phyloP scores from a whole-genome alignment of 2,329 filamentous ascomycete species.

The Phoma sp. region DNA sequence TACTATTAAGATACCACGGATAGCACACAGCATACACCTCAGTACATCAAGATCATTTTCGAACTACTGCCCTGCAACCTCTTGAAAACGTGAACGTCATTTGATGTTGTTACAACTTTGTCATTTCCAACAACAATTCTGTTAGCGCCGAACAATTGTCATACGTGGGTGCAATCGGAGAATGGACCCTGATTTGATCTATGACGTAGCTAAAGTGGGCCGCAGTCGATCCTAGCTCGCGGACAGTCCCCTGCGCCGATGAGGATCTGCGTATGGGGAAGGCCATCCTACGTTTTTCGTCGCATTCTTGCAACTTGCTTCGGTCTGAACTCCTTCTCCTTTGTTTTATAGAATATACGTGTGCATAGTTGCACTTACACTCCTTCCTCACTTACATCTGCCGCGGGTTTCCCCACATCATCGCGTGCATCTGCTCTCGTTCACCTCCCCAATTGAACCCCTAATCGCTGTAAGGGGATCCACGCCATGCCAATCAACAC shows the following conservation, averaged over 20 bases:
- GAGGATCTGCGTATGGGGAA: conserved; percentile 13
- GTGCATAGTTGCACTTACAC: not conserved
- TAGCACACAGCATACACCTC: not conserved
- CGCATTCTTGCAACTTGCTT: not conserved
- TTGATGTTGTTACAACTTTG: no score
- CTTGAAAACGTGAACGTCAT: no score
- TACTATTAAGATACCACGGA: not conserved
- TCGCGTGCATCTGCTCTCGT: conserved; percentile 14
- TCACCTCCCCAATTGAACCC: conserved; percentile 14
- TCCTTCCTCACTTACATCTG: not conserved
- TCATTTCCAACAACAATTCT: no score
- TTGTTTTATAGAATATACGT: not conserved
- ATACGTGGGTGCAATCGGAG: not conserved
- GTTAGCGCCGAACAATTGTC: not conserved
- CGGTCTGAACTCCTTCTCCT: not conserved
- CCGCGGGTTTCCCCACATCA: not conserved
- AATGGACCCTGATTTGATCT: conserved; percentile 12
- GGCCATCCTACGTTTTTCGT: not conserved
- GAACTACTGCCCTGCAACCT: no score
- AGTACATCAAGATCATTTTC: not conserved
- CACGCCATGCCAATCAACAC: conserved; percentile 72
- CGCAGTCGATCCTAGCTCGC: not conserved
- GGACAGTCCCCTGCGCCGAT: conserved; percentile 11
- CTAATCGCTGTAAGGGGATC: not conserved
- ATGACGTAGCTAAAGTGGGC: conserved; percentile 14